phyloP scores from a whole-genome alignment of 768 basidiomycete species.

The Phylloporus sp. region DNA sequence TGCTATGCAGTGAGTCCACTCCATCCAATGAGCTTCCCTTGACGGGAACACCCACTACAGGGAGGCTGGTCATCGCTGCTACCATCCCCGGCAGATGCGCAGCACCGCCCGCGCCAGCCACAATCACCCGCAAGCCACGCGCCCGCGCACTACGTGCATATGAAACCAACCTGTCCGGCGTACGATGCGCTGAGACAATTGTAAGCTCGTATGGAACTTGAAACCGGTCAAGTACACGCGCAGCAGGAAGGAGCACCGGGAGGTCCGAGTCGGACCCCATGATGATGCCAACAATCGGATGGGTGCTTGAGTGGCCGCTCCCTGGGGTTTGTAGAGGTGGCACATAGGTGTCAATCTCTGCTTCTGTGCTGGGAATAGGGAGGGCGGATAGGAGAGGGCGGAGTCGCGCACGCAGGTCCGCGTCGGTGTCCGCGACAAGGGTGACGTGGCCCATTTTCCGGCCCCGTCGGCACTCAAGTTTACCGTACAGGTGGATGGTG shows the following conservation, averaged over 20 bases:
- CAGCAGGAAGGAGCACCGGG: conserved; percentile 88
- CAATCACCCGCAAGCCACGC: conserved; percentile 68
- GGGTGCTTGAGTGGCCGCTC: conserved; percentile 53
- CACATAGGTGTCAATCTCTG: conserved; percentile 53
- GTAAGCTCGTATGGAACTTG: conserved; percentile 86
- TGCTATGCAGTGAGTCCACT: conserved; percentile 94
- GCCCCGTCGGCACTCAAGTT: conserved; percentile 81
- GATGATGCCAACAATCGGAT: conserved; percentile 87
- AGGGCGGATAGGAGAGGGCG: conserved; percentile 68
- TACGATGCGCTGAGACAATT: conserved; percentile 95
- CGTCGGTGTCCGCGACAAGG: conserved; percentile 77
- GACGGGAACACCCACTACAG: conserved; percentile 95
- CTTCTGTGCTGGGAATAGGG: conserved; percentile 36
- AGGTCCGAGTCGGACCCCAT: conserved; percentile 99
- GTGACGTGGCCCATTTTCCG: conserved; percentile 99
- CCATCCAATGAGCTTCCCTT: conserved; percentile 92
- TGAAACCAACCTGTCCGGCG: conserved; percentile 78
- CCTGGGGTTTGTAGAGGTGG: conserved; percentile 42
- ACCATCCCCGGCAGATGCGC: conserved; percentile 99
- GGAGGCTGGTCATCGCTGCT: conserved; percentile 86
- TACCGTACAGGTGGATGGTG: conserved; percentile 90
- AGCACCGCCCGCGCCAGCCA: conserved; percentile 98
- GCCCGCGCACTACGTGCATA: conserved; percentile 74
- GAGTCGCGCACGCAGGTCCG: conserved; percentile 64
- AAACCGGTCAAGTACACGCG: conserved; percentile 81